phyloP scores from a whole-genome alignment of 2,329 filamentous ascomycete species.

The Plenodomus biglobosus region DNA sequence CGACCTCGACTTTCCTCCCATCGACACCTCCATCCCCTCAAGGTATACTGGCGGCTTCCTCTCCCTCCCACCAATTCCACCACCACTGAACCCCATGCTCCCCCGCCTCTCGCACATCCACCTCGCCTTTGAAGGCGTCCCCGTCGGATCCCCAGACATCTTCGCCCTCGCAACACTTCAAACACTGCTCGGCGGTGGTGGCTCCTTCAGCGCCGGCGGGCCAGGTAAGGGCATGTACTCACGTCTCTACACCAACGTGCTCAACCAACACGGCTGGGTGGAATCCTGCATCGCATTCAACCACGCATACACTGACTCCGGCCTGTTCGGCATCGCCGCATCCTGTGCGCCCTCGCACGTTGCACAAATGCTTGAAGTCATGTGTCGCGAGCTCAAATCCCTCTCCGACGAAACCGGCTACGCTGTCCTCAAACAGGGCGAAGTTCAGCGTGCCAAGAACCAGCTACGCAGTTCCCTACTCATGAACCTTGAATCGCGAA shows the following conservation, averaged over 20 bases:
- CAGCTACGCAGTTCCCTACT: slow-evolving; percentile 85
- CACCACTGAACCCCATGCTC: slow-evolving; percentile 73
- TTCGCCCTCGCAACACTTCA: slow-evolving; percentile 95
- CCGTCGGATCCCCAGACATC: slow-evolving; percentile 87
- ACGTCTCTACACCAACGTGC: slow-evolving; percentile 92
- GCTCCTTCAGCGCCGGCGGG: slow-evolving; percentile 93
- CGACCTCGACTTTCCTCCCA: slow-evolving; percentile 51
- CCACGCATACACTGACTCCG: slow-evolving; percentile 94
- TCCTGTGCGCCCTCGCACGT: slow-evolving; percentile 80
- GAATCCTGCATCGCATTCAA: slow-evolving; percentile 96
- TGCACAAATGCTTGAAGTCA: slow-evolving; percentile 85
- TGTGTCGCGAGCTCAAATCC: slow-evolving; percentile 84
- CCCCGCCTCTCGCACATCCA: slow-evolving; percentile 90
- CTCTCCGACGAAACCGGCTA: slow-evolving; percentile 77
- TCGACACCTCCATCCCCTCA: slow-evolving; percentile 65
- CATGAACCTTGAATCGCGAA: slow-evolving; percentile 96
- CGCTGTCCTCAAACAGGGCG: slow-evolving; percentile 67
- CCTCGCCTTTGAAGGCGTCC: slow-evolving; percentile 91
- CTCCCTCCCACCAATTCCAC: slow-evolving; percentile 76
- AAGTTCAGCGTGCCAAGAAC: slow-evolving; percentile 94
- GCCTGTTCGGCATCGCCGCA: slow-evolving; percentile 90
- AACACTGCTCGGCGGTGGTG: slow-evolving; percentile 91
- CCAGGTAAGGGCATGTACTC: slow-evolving; percentile 99
- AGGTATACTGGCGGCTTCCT: slow-evolving; percentile 95
- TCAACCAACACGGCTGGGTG: slow-evolving; percentile 97